Evolutionary conservation across 441 rosid species (phyloP).

Genomic region (Populus trichocarpa): DNA sequence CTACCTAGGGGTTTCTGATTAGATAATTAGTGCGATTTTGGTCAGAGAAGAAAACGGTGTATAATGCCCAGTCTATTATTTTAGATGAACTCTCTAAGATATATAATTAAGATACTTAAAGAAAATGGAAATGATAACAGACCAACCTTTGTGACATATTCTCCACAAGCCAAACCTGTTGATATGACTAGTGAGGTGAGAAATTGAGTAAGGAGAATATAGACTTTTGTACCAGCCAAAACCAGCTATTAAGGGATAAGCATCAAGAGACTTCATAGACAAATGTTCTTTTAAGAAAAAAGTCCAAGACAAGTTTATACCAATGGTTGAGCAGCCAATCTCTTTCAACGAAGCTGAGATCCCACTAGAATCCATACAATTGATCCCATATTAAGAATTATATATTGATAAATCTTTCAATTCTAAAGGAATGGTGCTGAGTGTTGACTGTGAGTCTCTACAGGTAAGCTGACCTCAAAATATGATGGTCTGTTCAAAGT

Average conservation of each 20-base stretch:
- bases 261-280: neutral
- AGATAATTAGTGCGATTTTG: neutral
- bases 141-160: neutral
- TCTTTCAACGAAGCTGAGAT: too few species aligned
- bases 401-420: neutral
- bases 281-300: neutral
- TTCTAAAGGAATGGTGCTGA: neutral
- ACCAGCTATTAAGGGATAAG: neutral
- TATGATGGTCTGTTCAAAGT: too few species aligned
- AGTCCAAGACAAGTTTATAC: too few species aligned
- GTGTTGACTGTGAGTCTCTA: neutral
- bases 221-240: neutral
- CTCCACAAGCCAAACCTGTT: neutral
- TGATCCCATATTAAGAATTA: neutral
- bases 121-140: neutral
- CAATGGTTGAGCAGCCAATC: too few species aligned
- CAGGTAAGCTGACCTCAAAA: too few species aligned
- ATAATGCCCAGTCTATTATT: neutral
- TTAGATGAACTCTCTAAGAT: neutral
- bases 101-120: neutral
- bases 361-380: too few species aligned
- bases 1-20: neutral
- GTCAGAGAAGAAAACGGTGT: neutral
- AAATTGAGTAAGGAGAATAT: neutral
- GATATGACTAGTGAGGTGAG: neutral